Evolutionary conservation across 2,329 filamentous ascomycete genomes (phyloP).

Genomic region (Aspergillus neotritici): DNA sequence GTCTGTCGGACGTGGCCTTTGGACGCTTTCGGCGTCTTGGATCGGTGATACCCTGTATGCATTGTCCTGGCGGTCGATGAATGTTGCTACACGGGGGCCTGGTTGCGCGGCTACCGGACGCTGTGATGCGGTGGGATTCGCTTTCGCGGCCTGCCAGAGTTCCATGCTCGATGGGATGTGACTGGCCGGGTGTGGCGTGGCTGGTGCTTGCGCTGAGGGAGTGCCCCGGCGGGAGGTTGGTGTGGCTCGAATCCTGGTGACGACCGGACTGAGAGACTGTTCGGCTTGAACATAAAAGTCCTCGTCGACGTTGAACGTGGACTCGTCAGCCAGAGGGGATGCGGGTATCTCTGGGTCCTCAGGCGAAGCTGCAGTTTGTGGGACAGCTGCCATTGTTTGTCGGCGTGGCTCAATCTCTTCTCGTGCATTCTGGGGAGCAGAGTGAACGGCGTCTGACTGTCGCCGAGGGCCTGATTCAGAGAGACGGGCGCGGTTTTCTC

Average conservation of each 20-base stretch:
- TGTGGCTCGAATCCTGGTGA: background rate
- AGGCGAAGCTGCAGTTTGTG: constrained; percentile 1
- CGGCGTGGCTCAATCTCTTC: background rate
- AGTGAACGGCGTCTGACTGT: constrained; percentile 9
- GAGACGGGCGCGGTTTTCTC: background rate
- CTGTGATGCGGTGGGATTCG: background rate
- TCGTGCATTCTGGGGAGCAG: background rate
- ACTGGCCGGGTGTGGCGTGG: background rate
- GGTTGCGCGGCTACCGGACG: background rate
- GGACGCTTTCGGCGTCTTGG: constrained; percentile 21
- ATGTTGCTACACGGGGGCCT: constrained; percentile 13
- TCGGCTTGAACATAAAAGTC: constrained; percentile 9
- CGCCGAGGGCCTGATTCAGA: constrained; percentile 3
- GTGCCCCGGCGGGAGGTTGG: background rate
- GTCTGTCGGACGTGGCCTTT: constrained; percentile 7
- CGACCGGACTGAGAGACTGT: constrained; percentile 13
- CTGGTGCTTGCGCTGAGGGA: background rate
- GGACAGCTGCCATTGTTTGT: background rate
- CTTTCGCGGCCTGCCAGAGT: constrained; percentile 8
- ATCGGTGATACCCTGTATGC: constrained; percentile 34
- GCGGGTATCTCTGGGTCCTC: constrained; percentile 2
- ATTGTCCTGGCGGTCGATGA: constrained; percentile 33
- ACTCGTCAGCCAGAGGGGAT: constrained; percentile 6
- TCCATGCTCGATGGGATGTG: constrained; percentile 1
- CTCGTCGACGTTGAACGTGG: constrained; percentile 7